Conservation (phyloP, 495 filamentous ascomycete genomes). For the Bacidia gigantensis region DNA sequence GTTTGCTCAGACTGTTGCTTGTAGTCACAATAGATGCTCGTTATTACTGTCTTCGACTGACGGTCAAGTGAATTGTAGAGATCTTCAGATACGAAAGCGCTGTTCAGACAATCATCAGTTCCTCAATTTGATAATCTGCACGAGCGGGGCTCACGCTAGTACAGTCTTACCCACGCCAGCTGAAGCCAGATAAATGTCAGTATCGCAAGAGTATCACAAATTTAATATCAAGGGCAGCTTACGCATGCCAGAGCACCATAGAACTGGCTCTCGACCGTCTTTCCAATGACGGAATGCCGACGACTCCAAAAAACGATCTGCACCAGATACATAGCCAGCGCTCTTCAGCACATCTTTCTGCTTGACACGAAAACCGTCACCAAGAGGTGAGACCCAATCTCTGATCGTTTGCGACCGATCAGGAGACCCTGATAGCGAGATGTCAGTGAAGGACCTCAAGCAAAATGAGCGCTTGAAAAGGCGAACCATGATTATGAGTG, state of each 20-base stretch:
- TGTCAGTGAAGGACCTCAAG: no score
- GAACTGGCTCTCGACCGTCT: background rate
- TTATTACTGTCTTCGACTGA: background rate
- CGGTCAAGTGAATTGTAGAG: constrained; percentile 1
- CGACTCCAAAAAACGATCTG: background rate
- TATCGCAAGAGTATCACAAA: no score
- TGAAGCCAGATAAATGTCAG: no score
- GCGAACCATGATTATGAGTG: no score
- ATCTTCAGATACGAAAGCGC: no score
- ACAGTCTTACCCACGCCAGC: constrained; percentile 7
- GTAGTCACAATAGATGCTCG: constrained; percentile 6
- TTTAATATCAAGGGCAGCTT: background rate
- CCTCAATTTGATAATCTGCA: background rate
- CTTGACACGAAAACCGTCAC: background rate
- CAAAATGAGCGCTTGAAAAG: no score
- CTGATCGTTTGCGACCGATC: no score
- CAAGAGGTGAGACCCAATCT: background rate
- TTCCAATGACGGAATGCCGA: background rate
- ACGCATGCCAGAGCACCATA: constrained; percentile 7
- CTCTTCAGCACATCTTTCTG: background rate
- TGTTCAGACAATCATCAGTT: no score
- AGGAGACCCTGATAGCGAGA: no score
- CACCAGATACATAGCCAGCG: background rate
- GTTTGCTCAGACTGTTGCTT: constrained; percentile 2
- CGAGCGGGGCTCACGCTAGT: constrained; percentile 1